A percentile compares a stretch with the other conserved stretches of the same genome.
Evolutionary conservation across 208 protist genomes (phyloP).

Genomic region (Leishmania mexicana): DNA sequence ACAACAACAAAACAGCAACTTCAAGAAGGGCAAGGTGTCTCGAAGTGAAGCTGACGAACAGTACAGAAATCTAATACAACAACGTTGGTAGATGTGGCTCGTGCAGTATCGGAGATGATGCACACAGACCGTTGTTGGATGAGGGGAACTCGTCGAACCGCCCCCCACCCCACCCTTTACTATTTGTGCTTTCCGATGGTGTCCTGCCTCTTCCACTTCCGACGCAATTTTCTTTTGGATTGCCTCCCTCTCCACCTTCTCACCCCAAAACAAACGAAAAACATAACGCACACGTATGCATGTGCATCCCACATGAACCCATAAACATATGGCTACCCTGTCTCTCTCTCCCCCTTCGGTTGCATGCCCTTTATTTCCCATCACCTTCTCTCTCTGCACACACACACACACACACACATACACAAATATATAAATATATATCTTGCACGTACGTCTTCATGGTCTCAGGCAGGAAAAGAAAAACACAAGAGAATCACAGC

Average conservation of each 20-base stretch:
- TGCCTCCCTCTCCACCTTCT: neutral
- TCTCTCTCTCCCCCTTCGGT: neutral
- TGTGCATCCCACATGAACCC: neutral
- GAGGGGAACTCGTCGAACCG: neutral
- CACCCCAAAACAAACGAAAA: no score
- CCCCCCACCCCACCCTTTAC: neutral
- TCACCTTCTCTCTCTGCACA: neutral
- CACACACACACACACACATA: neutral
- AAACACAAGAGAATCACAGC: neutral
- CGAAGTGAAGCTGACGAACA: neutral
- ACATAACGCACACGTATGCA: neutral
- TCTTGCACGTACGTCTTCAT: neutral
- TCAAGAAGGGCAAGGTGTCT: neutral
- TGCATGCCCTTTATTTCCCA: neutral
- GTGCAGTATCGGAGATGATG: neutral
- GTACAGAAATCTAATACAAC: neutral
- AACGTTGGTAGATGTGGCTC: neutral
- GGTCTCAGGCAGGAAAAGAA: neutral
- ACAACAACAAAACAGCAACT: neutral
- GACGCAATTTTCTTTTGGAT: neutral
- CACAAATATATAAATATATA: neutral
- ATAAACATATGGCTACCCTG: neutral
- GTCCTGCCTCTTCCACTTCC: neutral
- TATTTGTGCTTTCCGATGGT: neutral
- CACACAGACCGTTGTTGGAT: neutral